A percentile compares a stretch with the other conserved stretches of the same genome.
These are phyloP conservation scores for Phaseolus coccineus DNA, from an alignment of 331 rosid species.

Conservation along the genomic window DNA sequence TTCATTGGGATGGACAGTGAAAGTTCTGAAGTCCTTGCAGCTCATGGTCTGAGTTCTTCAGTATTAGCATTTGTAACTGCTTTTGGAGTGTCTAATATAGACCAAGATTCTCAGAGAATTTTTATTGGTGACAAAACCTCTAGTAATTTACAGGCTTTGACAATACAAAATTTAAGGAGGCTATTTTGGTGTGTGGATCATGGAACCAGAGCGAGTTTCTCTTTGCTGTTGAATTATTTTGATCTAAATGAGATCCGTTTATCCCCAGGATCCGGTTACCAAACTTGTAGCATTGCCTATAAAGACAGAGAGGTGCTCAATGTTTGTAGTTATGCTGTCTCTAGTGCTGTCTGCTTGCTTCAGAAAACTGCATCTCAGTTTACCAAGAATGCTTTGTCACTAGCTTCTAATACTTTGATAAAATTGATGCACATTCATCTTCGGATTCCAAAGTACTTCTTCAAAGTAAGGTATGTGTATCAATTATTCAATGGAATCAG, in stretches of 20 bases:
- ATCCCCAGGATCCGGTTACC: conserved; percentile 48
- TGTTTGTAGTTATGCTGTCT: conserved; percentile 53
- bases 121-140: conserved; percentile 30
- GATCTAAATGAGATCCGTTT: conserved; percentile 43
- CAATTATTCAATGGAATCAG: background rate
- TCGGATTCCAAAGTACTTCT: conserved; percentile 63
- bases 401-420: conserved; percentile 43
- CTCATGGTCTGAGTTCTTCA: conserved; percentile 60
- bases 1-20: conserved; percentile 64
- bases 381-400: conserved; percentile 49
- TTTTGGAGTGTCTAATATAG: conserved; percentile 53
- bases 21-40: conserved; percentile 54
- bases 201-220: conserved; percentile 52
- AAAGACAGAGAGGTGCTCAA: conserved; percentile 50
- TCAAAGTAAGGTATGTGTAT: conserved; percentile 60
- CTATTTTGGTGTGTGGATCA: conserved; percentile 55
- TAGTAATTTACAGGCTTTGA: conserved; percentile 38
- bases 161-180: conserved; percentile 53
- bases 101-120: conserved; percentile 24
- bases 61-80: conserved; percentile 67
- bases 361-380: conserved; percentile 42
- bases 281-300: conserved; percentile 36
- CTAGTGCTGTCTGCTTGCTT: conserved; percentile 45
- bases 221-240: conserved; percentile 48
- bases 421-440: conserved; percentile 64